Conservation (phyloP, 1,284 basidiomycete species). For the Cerioporus squamosus region DNA sequence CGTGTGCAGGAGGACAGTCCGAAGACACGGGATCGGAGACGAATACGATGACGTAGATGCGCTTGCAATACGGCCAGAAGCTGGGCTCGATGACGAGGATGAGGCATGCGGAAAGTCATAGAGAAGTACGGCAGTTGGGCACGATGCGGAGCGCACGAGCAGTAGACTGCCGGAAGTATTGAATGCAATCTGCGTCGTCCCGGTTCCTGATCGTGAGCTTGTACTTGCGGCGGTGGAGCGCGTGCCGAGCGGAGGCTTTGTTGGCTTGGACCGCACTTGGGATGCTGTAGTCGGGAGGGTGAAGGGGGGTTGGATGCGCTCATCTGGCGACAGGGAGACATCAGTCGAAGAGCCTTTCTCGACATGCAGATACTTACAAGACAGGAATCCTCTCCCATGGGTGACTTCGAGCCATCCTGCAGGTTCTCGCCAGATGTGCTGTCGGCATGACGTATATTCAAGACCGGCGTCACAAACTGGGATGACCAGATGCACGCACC, state of each 20-base stretch:
- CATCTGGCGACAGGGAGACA: constrained; percentile 49
- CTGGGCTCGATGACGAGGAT: background rate
- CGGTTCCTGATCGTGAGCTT: constrained; percentile 6
- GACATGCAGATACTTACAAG: constrained; percentile 54
- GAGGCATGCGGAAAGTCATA: constrained; percentile 34
- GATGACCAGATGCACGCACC: constrained; percentile 45
- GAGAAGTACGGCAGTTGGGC: constrained; percentile 53
- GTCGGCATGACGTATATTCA: background rate
- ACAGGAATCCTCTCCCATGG: constrained; percentile 79
- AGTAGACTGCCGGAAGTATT: constrained; percentile 75
- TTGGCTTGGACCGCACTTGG: constrained; percentile 57
- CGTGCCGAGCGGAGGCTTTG: constrained; percentile 45
- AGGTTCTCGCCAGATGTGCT: constrained; percentile 78
- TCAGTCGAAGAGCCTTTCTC: background rate
- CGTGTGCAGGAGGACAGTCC: constrained; percentile 68
- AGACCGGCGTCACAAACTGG: background rate
- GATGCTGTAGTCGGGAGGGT: constrained; percentile 50
- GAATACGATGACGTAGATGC: background rate
- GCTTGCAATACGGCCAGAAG: background rate
- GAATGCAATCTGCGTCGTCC: constrained; percentile 67
- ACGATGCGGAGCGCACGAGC: constrained; percentile 69
- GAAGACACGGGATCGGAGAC: constrained; percentile 37
- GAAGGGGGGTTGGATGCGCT: constrained; percentile 62
- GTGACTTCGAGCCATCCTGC: constrained; percentile 80
- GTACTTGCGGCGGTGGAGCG: background rate